A percentile compares a stretch with the other conserved stretches of the same genome.
Conservation (phyloP, 1,139 yeast genomes). For the Hansenula sp. region DNA sequence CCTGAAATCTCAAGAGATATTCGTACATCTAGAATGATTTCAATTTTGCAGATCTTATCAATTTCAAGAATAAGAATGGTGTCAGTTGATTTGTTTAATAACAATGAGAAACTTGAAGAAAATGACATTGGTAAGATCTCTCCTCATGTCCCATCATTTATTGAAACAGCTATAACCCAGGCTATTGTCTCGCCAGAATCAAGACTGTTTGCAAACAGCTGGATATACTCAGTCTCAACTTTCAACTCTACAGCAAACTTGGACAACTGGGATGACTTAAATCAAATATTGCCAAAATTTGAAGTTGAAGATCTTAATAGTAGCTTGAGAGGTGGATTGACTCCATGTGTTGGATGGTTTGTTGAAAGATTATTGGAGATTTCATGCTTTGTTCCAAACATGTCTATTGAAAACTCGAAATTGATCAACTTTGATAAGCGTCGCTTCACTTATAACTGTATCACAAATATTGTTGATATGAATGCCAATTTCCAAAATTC, state of each 20-base stretch:
- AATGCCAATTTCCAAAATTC: constrained; percentile 17
- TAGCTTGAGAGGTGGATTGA: constrained; percentile 45
- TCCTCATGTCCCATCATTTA: constrained; percentile 74
- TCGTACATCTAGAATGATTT: constrained; percentile 67
- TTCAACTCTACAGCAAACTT: constrained; percentile 27
- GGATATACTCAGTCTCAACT: constrained; percentile 55
- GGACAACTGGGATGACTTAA: constrained; percentile 18
- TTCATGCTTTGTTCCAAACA: constrained; percentile 64
- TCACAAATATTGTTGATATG: constrained; percentile 46
- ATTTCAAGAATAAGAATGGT: constrained; percentile 69
- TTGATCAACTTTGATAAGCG: constrained; percentile 66
- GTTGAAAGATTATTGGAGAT: constrained; percentile 57
- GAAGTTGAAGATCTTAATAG: constrained; percentile 43
- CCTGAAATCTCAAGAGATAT: constrained; percentile 47
- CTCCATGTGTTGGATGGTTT: constrained; percentile 89
- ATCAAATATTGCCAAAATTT: constrained; percentile 30
- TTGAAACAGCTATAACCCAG: constrained; percentile 75
- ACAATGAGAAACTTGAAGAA: constrained; percentile 24
- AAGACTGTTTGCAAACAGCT: constrained; percentile 57
- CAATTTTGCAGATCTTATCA: constrained; percentile 63
- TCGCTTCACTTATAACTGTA: constrained; percentile 54
- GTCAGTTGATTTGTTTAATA: constrained; percentile 47
- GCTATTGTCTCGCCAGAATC: constrained; percentile 81
- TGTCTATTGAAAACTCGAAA: constrained; percentile 52
- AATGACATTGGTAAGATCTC: constrained; percentile 28